Evolutionary conservation across 2,329 filamentous ascomycete species (phyloP).

Genomic region (Xylariomycetidae sp.): DNA sequence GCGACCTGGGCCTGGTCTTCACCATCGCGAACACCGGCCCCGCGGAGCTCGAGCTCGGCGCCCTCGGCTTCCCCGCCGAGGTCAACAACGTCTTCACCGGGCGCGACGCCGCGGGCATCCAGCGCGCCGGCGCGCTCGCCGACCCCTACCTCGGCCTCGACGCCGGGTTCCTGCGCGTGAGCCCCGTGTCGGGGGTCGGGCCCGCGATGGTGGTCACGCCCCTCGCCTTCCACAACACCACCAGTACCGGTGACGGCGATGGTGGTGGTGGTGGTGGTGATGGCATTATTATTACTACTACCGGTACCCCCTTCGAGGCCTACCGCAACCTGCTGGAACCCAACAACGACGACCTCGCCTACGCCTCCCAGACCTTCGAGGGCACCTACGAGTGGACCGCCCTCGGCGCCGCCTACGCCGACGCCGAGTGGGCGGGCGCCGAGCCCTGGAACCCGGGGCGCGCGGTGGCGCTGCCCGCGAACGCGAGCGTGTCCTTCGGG

Average conservation of each 20-base stretch:
- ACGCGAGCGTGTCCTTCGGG: constrained; percentile 40
- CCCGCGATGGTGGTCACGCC: constrained; percentile 50
- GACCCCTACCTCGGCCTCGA: constrained; percentile 57
- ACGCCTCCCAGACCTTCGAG: constrained; percentile 49
- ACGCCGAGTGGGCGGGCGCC: constrained; percentile 46
- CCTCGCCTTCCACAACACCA: too few species aligned
- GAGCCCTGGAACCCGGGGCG: constrained; percentile 51
- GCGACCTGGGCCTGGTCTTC: constrained; percentile 46
- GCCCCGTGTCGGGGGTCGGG: constrained; percentile 45
- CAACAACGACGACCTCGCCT: too few species aligned
- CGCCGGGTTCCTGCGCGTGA: constrained; percentile 50
- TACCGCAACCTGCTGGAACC: constrained; percentile 47
- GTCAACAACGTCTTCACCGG: constrained; percentile 58
- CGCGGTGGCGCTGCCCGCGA: constrained; percentile 37
- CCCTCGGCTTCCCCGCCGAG: constrained; percentile 51
- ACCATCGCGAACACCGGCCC: constrained; percentile 40
- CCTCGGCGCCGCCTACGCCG: constrained; percentile 46
- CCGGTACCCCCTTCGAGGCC: constrained; percentile 44
- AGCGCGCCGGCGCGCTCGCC: constrained; percentile 45
- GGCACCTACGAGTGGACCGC: constrained; percentile 57
- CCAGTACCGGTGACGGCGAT: too few species aligned
- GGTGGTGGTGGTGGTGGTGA: neutral
- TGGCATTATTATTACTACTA: too few species aligned
- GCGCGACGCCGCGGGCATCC: constrained; percentile 40
- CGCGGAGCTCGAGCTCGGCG: constrained; percentile 44